phyloP scores from a whole-genome alignment of 1,139 yeast species.

The Oligophagozyma castellii region DNA sequence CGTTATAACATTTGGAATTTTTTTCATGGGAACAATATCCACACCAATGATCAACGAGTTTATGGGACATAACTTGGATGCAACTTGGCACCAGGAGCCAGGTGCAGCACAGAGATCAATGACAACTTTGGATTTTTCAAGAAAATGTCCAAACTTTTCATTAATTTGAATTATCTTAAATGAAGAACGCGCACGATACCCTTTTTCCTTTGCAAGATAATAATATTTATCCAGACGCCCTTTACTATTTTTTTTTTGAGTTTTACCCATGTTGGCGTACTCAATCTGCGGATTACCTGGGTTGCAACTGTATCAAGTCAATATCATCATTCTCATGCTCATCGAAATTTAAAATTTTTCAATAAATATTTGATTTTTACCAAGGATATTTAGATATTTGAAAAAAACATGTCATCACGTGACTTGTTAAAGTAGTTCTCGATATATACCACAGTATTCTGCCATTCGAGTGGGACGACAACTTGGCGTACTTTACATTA shows the following conservation, averaged over 20 bases:
- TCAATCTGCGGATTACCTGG: too few species aligned
- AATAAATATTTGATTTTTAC: too few species aligned
- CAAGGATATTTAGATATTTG: too few species aligned
- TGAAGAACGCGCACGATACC: conserved; percentile 97
- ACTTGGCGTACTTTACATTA: too few species aligned
- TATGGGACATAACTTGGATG: conserved; percentile 81
- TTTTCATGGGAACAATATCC: conserved; percentile 92
- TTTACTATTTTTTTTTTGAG: conserved; percentile 92
- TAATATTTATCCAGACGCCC: conserved; percentile 99
- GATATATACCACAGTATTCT: too few species aligned
- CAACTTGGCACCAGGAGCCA: conserved; percentile 99
- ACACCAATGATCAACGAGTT: conserved; percentile 93
- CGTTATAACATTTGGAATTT: conserved; percentile 84
- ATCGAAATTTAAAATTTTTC: too few species aligned
- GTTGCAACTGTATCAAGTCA: too few species aligned
- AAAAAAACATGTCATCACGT: too few species aligned
- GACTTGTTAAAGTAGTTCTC: too few species aligned
- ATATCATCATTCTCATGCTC: too few species aligned
- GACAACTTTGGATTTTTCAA: conserved; percentile 92
- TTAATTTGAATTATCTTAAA: conserved; percentile 90
- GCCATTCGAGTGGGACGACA: too few species aligned
- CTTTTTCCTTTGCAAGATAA: conserved; percentile 90
- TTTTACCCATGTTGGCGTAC: conserved; percentile 74
- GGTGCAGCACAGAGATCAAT: conserved; percentile 99
- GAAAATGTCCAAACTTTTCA: conserved; percentile 90